These are phyloP conservation scores for Trametes maxima DNA, from an alignment of 768 basidiomycete genomes.

Conservation along the genomic window DNA sequence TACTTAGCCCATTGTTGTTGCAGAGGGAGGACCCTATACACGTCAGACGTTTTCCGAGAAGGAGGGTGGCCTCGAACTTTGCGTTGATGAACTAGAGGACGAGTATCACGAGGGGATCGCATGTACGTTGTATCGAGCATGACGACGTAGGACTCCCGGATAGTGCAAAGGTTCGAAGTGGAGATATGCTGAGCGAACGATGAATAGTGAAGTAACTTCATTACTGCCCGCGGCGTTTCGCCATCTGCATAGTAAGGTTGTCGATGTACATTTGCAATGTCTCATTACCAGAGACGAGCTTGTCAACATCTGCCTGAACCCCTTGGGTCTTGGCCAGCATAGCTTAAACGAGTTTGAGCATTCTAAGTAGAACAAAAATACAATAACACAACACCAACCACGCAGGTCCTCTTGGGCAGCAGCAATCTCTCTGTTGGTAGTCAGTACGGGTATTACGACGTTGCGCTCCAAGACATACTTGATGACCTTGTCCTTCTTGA, in stretches of 20 bases:
- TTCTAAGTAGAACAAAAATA: background rate
- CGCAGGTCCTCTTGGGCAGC: conserved; percentile 78
- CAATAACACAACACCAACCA: conserved; percentile 45
- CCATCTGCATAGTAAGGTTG: conserved; percentile 86
- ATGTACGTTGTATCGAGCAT: too few relatives aligned
- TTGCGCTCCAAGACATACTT: conserved; percentile 52
- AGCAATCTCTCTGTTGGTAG: conserved; percentile 57
- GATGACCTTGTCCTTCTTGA: conserved; percentile 75
- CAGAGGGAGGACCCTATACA: conserved; percentile 43
- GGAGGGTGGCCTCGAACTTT: conserved; percentile 41
- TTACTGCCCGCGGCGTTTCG: conserved; percentile 61
- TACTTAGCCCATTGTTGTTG: background rate
- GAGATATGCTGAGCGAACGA: background rate
- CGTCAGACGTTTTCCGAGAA: conserved; percentile 38
- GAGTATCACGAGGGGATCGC: background rate
- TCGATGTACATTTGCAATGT: conserved; percentile 90
- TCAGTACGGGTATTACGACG: background rate
- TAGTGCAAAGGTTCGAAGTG: background rate
- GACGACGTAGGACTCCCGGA: background rate
- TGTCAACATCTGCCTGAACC: conserved; percentile 80
- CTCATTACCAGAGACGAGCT: conserved; percentile 75
- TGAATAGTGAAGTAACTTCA: background rate
- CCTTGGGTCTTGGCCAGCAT: conserved; percentile 65
- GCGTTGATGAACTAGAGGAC: conserved; percentile 33
- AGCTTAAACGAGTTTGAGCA: conserved; percentile 42